Evolutionary conservation across 345 rosid species (phyloP), one percentile per base, ranked within the genome.

Genomic region (Citrus maxima): DNA sequence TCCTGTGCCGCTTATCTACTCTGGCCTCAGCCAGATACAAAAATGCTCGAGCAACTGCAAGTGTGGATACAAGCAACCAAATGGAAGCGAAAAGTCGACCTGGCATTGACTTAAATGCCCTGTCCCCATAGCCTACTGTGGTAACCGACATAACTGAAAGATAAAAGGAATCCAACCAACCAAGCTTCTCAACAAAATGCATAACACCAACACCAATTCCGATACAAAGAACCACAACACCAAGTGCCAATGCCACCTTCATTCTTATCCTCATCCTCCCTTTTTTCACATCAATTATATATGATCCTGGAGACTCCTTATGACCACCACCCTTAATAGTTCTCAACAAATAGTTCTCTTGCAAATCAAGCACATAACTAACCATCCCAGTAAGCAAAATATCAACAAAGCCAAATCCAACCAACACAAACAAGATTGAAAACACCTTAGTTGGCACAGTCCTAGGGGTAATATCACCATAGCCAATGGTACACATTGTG

Each of bases 61-160:
- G 86, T 4, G 97, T 96, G 8, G 98, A 96, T 55, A 94, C 92
- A 66, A 96, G 97, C 90, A 96, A 81, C 97, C 97, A 96, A 21
- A 91, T 78, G 21, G 93, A 89, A 78, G 98, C 97, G 76, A 96
- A 91, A 76, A 94, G 77, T 54, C 97, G 86, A 71, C 99, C 98
- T 0, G 80, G 30, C 92, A 94, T 0, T 0, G 98, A 90, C 72
- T 62, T 73, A 84, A 91, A 94, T 7, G 98, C 97, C 80, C 84
- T 79, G 73, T 96, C 98, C 3, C 97, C 97, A 59, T 91, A 96
- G 21, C 99, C 99, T 70, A 96, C 97, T 0, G 97, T 95, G 3
- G 99, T 92, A 55, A 95, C 98, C 0, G 98, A 95, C 99, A 95
- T 95, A 81, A 94, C 97, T 7, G 97, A 96, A 24, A 96, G 88